Evolutionary conservation across 768 basidiomycete genomes (phyloP), one percentile per base, ranked within the genome.

Genomic region (Suillus weaverae): DNA sequence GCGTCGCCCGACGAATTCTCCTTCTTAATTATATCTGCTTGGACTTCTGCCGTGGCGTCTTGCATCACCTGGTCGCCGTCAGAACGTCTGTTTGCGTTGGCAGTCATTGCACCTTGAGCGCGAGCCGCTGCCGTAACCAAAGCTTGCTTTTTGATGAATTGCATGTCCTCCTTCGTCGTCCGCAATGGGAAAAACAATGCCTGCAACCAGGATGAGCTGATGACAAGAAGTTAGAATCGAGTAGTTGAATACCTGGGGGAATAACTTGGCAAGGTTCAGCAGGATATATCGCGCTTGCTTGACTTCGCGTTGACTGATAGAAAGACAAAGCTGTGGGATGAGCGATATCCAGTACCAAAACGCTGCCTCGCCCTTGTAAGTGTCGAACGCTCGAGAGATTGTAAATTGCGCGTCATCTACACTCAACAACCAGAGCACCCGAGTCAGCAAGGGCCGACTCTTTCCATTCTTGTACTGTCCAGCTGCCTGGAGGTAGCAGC

Each of bases 331-430:
- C 72, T 99, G 97, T 4, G 97, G 97, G 53, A 97, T 95, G 63
- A 98, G 81, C 1, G 97, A 92, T 70, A 99, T 96, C 97, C 97
- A 99, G 76, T 94, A 98, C 97, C 97, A 99, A 68, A 91, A 92
- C 14, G 95, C 95, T 4, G 93, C 88, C 72, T 99, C 97, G 65
- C 97, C 97, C 74, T 96, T 97, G 79, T 97, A 97, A 30, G 89
- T 90, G 73, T 98, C 95, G 70, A 97, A 97, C 0, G 91, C 89
- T 51, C 89, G 84, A 30, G 90, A 89, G 62, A 92, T 88, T 2
- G 86, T 86, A 65, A 88, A 83, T 30, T 81, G 77, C 18, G 76
- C 80, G 66, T 99, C 97, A 72, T 99, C 97, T 20, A 98, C 82
- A 72, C 94, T 95, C 44, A 99, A 84, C 11, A 99, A 81, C 97